Evolutionary conservation across 371 early-diverging fungal genomes (phyloP), one percentile per base, ranked within the genome.

Genomic region (Lichtheimia hyalospora): DNA sequence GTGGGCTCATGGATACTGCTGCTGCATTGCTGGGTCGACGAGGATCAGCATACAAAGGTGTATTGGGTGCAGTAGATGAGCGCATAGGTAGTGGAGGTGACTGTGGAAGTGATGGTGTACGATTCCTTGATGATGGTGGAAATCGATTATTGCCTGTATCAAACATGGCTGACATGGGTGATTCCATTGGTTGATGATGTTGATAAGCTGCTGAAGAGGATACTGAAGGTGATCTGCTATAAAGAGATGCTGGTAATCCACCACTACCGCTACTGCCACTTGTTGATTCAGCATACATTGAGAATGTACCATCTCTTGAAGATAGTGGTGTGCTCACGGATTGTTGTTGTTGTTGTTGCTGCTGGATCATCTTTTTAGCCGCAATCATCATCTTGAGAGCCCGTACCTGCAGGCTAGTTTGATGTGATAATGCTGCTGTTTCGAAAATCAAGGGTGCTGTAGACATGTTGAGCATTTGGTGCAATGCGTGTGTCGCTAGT

Each of bases 361-460:
- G 74, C 21, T 74, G 75, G 13, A 69, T 67, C 64, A 75, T 67
- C 41, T 71, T 71, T 54, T 70, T 71, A 15, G 75, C 75, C 2
- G 75, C 75, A 66, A 75, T 75, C 75, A 75, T 75, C 48, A 76
- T 68, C 49, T 80, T 73, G 0, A 83, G 57, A 5, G 83, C 81
- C 24, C 83, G 75, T 1, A 80, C 74, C 50, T 83, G 83, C 14
- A 83, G 67, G 7, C 81, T 78, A 25, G 74, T 77, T 44, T 79
- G 79, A 25, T 78, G 71, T 0, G 81, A 71, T 48, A 83, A 65
- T 0, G 79, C 77, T 2, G 83, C 81, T 1, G 75, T 72, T 58
- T 80, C 81, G 56, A 79, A 83, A 39, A 86, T 76, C 43, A 82
- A 55, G 0, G 84, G 83, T 7, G 88, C 86, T 0, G 78, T 85